phyloP scores from a whole-genome alignment of 352 stramenopile genomes.

The Phytophthora ohioensis region DNA sequence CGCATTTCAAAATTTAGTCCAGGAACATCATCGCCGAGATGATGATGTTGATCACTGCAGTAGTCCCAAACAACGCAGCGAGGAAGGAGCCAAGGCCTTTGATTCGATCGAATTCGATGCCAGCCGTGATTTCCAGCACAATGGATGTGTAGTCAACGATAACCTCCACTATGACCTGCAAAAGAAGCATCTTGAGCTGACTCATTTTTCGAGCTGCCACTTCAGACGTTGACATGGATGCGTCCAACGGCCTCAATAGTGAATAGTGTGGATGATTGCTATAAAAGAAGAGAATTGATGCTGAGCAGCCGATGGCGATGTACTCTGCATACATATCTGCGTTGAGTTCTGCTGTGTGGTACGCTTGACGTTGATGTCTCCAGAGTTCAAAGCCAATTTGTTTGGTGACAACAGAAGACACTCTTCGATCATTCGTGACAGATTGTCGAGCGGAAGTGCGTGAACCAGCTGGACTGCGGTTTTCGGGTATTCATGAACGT shows the following conservation, averaged over 20 bases:
- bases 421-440: conserved; percentile 6
- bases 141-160: conserved; percentile 40
- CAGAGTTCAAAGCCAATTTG: conserved; percentile 35
- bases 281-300: conserved; percentile 46
- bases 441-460: conserved; percentile 15
- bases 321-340: conserved; percentile 58
- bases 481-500: conserved; percentile 14
- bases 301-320: conserved; percentile 52
- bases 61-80: conserved; percentile 38
- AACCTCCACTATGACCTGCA: conserved; percentile 36
- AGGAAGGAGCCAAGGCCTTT: conserved; percentile 40
- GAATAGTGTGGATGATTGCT: conserved; percentile 45
- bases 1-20: conserved; percentile 8
- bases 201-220: conserved; percentile 10
- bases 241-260: conserved; percentile 14
- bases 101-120: conserved; percentile 40
- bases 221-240: conserved; percentile 7
- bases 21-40: conserved; percentile 49
- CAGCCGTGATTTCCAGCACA: conserved; percentile 39
- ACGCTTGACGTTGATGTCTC: conserved; percentile 30
- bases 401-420: conserved; percentile 12
- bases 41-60: conserved; percentile 46
- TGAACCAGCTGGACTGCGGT: conserved; percentile 8
- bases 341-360: conserved; percentile 39
- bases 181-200: conserved; percentile 22